Evolutionary conservation across 2,329 filamentous ascomycete species (phyloP).

Genomic region (Pseudopithomyces chartarum): DNA sequence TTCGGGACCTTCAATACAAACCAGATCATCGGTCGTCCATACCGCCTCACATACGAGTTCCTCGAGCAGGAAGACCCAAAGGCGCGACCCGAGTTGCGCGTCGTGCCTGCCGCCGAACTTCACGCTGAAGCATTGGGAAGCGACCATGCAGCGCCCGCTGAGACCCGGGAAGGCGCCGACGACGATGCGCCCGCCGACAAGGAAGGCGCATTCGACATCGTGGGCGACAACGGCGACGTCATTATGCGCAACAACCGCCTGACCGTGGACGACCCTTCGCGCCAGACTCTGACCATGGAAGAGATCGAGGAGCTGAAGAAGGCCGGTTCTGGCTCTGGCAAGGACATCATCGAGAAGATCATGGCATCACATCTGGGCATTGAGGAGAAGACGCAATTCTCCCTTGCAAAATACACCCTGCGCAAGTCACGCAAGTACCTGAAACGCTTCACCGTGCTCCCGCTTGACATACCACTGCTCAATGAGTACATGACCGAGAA

Average conservation of each 20-base stretch:
- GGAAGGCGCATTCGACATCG: constrained; percentile 50
- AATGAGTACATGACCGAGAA: constrained; percentile 81
- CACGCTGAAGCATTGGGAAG: constrained; percentile 76
- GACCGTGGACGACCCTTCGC: constrained; percentile 65
- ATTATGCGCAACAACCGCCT: constrained; percentile 67
- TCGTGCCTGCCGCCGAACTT: constrained; percentile 80
- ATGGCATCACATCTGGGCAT: constrained; percentile 86
- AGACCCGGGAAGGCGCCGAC: constrained; percentile 29
- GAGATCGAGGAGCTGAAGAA: constrained; percentile 75
- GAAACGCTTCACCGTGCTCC: constrained; percentile 81
- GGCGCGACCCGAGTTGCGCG: constrained; percentile 70
- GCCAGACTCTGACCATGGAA: constrained; percentile 75
- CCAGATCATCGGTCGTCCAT: constrained; percentile 87
- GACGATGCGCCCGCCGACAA: constrained; percentile 36
- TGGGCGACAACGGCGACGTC: constrained; percentile 54
- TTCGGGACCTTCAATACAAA: constrained; percentile 91
- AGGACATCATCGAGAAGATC: constrained; percentile 90
- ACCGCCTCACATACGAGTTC: constrained; percentile 89
- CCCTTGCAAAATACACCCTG: constrained; percentile 92
- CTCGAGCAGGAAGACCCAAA: constrained; percentile 70
- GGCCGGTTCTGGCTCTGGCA: constrained; percentile 76
- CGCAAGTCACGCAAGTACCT: constrained; percentile 95
- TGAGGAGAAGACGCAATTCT: constrained; percentile 93
- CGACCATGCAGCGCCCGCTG: constrained; percentile 51
- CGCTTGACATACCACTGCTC: constrained; percentile 78